A percentile compares a stretch with the other conserved stretches of the same genome.
Evolutionary conservation across 768 basidiomycete genomes (phyloP).

Genomic region (Ramaria rubella): DNA sequence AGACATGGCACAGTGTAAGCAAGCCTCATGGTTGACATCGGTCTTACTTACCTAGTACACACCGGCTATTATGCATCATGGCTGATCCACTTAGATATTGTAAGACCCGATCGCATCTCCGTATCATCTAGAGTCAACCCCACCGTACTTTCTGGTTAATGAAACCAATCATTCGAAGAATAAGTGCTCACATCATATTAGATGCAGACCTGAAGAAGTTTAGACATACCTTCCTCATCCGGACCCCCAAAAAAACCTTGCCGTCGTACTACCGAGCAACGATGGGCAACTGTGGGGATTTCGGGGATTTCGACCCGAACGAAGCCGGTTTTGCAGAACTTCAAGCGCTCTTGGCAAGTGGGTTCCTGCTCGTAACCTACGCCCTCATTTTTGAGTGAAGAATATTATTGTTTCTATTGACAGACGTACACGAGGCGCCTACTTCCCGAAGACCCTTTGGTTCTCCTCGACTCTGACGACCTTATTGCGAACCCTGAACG

Average conservation of each 20-base stretch:
- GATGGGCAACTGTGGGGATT: not conserved
- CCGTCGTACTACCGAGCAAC: constrained; percentile 3
- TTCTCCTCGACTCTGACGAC: constrained; percentile 3
- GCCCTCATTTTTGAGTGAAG: not conserved
- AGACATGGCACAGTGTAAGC: constrained; percentile 3
- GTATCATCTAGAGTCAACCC: not conserved
- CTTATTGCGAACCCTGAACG: not conserved
- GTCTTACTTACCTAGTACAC: not conserved
- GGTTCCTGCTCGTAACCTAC: not conserved
- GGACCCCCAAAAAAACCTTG: not conserved
- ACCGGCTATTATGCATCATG: not conserved
- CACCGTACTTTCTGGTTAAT: not conserved
- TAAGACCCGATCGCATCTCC: not conserved
- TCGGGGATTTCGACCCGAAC: constrained; percentile 1
- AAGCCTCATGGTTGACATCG: not conserved
- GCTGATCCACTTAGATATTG: not conserved
- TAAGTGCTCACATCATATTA: not conserved
- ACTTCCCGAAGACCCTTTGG: not conserved
- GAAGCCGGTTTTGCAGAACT: constrained; percentile 3
- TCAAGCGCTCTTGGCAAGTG: not conserved
- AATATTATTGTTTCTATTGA: not conserved
- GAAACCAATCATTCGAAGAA: not conserved
- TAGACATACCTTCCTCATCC: constrained; percentile 4
- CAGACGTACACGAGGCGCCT: constrained; percentile 1
- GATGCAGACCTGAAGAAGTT: not conserved